Percentiles rank a stretch among this genome's conserved stretches.
Evolutionary conservation across 345 rosid species (phyloP).

Genomic region (Eucalyptus coolabah): DNA sequence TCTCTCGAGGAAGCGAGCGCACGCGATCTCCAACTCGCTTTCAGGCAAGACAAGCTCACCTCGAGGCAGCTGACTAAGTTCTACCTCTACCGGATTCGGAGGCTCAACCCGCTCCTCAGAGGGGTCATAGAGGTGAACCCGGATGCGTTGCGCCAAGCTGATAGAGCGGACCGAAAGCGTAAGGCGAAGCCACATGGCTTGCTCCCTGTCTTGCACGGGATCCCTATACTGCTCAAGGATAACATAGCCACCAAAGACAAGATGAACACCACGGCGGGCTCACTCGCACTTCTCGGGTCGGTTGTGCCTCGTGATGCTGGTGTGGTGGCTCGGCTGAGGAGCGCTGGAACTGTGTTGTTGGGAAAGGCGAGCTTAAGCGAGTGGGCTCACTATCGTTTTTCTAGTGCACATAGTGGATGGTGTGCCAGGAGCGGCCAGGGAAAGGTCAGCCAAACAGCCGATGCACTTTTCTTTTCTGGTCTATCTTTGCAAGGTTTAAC

Average conservation of each 20-base stretch:
- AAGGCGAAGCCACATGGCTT: background rate
- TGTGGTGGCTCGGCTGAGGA: slow-evolving; percentile 42
- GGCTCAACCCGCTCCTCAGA: slow-evolving; percentile 32
- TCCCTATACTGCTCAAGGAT: slow-evolving; percentile 64
- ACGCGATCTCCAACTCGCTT: slow-evolving; percentile 25
- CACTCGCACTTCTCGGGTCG: slow-evolving; percentile 50
- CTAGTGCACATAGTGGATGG: slow-evolving; percentile 18
- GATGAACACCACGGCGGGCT: slow-evolving; percentile 72
- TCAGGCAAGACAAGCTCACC: slow-evolving; percentile 31
- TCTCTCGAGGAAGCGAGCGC: slow-evolving; percentile 32
- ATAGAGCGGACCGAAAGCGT: slow-evolving; percentile 45
- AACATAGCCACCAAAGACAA: slow-evolving; percentile 48
- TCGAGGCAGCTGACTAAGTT: slow-evolving; percentile 50
- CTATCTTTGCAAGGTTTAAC: background rate
- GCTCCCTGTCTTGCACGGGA: slow-evolving; percentile 32
- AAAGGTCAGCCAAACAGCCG: slow-evolving; percentile 16
- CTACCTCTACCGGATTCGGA: slow-evolving; percentile 26
- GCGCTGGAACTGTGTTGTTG: slow-evolving; percentile 52
- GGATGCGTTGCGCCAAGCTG: slow-evolving; percentile 42
- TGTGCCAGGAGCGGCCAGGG: slow-evolving; percentile 57
- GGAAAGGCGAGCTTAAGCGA: slow-evolving; percentile 78
- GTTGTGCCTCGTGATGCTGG: slow-evolving; percentile 52
- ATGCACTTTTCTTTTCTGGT: background rate
- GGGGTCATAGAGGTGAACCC: slow-evolving; percentile 71
- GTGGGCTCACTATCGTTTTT: slow-evolving; percentile 35